These are phyloP conservation scores for Westerdykella sp. DNA, from an alignment of 2,329 filamentous ascomycete genomes.

Conservation along the genomic window DNA sequence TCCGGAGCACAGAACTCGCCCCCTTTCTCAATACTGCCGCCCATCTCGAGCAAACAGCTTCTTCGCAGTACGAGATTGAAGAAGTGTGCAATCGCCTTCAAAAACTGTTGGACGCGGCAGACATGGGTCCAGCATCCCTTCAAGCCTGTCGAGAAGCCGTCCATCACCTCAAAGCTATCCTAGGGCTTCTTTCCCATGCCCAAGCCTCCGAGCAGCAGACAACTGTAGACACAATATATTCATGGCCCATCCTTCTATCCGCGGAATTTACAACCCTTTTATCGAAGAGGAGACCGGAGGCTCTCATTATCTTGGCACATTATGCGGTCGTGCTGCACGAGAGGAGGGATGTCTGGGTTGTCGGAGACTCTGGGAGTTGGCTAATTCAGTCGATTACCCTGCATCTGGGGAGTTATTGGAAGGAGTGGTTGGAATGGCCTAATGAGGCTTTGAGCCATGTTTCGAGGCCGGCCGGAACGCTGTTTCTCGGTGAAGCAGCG, in stretches of 20 bases:
- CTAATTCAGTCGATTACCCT: conserved; percentile 12
- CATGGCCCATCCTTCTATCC: conserved; percentile 16
- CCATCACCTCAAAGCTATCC: conserved; percentile 3
- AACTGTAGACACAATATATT: conserved; percentile 9
- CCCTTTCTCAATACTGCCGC: conserved; percentile 5
- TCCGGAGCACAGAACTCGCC: conserved; percentile 9
- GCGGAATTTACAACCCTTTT: conserved; percentile 13
- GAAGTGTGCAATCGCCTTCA: conserved; percentile 5
- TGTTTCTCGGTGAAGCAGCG: background rate
- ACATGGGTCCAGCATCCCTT: conserved; percentile 4
- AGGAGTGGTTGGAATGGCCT: conserved; percentile 18
- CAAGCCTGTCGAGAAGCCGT: conserved; percentile 11
- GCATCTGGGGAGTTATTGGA: conserved; percentile 13
- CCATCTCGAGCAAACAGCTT: conserved; percentile 2
- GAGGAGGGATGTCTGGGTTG: conserved; percentile 12
- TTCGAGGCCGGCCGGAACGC: background rate
- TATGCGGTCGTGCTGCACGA: conserved; percentile 17
- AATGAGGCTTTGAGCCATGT: conserved; percentile 5
- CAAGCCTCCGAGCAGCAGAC: conserved; percentile 1
- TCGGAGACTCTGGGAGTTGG: conserved; percentile 10
- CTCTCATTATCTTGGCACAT: conserved; percentile 18
- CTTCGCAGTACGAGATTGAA: conserved; percentile 5
- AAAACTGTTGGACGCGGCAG: conserved; percentile 7
- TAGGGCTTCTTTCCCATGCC: conserved; percentile 8
- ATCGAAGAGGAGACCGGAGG: conserved; percentile 13